Evolutionary conservation across 768 basidiomycete genomes (phyloP).

Genomic region (Gymnopilus junonius): DNA sequence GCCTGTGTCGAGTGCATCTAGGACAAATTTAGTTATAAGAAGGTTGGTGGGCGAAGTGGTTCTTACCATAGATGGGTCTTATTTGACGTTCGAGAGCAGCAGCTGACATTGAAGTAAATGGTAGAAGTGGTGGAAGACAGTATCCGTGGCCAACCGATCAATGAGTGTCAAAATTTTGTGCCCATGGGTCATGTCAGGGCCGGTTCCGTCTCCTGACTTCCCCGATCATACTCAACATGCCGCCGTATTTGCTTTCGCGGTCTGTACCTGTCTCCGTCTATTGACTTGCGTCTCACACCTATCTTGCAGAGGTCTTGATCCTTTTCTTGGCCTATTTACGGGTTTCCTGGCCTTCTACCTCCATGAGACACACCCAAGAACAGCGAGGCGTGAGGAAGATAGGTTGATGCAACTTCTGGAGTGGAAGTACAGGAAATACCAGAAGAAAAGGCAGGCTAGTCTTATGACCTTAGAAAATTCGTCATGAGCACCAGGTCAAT

Average conservation of each 20-base stretch:
- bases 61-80: conserved; percentile 81
- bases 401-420: conserved; percentile 55
- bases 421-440: conserved; percentile 70
- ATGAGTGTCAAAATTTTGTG: conserved; percentile 15
- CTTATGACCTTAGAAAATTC: conserved; percentile 51
- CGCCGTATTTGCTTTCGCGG: conserved; percentile 54
- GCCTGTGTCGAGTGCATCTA: conserved; percentile 86
- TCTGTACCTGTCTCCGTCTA: conserved; percentile 25
- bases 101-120: conserved; percentile 41
- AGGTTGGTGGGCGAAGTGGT: neutral
- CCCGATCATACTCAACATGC: conserved; percentile 17
- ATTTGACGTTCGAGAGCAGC: conserved; percentile 80
- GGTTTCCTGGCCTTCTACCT: conserved; percentile 81
- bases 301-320: conserved; percentile 61
- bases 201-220: conserved; percentile 12
- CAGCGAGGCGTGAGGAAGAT: conserved; percentile 59
- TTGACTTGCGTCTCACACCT: conserved; percentile 10
- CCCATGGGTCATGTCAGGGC: conserved; percentile 13
- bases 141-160: conserved; percentile 10
- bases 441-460: conserved; percentile 30
- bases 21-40: neutral
- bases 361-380: conserved; percentile 80
- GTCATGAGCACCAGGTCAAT: conserved; percentile 25
- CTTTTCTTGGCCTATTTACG: conserved; percentile 76
- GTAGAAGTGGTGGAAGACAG: neutral